Conservation (phyloP, 1,284 basidiomycete species). For the Trametes sp. region DNA sequence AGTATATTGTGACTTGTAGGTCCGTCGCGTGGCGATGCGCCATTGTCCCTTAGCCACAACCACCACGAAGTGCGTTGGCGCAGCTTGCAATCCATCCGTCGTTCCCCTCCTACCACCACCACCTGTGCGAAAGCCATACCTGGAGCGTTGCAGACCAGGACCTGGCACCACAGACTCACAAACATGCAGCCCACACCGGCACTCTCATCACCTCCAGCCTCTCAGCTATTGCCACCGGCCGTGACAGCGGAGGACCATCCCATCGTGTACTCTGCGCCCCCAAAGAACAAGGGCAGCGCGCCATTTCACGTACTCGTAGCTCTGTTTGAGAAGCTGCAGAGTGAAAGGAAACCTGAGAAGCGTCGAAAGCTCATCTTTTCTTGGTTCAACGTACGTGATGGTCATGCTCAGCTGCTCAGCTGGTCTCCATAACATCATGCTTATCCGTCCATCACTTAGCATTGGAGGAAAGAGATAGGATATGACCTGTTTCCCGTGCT, state of each 20-base stretch:
- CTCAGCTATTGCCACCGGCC: constrained; percentile 21
- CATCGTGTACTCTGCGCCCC: constrained; percentile 56
- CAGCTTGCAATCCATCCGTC: constrained; percentile 19
- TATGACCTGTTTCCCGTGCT: constrained; percentile 79
- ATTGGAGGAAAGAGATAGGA: constrained; percentile 80
- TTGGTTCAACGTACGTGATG: constrained; percentile 76
- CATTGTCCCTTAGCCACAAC: constrained; percentile 9
- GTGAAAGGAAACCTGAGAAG: constrained; percentile 74
- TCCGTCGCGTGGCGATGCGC: constrained; percentile 18
- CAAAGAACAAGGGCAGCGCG: constrained; percentile 68
- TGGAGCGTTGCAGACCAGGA: background rate
- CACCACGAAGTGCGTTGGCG: constrained; percentile 2
- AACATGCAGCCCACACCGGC: constrained; percentile 61
- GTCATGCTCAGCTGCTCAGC: background rate
- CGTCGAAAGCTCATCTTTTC: constrained; percentile 65
- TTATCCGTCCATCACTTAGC: constrained; percentile 49
- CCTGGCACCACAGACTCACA: background rate
- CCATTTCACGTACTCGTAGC: constrained; percentile 71
- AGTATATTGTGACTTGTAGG: constrained; percentile 17
- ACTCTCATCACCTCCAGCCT: constrained; percentile 45
- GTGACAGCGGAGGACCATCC: constrained; percentile 39
- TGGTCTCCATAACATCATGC: too few relatives aligned
- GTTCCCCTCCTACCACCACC: background rate
- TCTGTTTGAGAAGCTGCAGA: constrained; percentile 74
- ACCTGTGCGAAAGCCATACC: background rate